These are phyloP conservation scores for Naganishia albida DNA, from an alignment of 1,284 basidiomycete species.

Conservation along the genomic window DNA sequence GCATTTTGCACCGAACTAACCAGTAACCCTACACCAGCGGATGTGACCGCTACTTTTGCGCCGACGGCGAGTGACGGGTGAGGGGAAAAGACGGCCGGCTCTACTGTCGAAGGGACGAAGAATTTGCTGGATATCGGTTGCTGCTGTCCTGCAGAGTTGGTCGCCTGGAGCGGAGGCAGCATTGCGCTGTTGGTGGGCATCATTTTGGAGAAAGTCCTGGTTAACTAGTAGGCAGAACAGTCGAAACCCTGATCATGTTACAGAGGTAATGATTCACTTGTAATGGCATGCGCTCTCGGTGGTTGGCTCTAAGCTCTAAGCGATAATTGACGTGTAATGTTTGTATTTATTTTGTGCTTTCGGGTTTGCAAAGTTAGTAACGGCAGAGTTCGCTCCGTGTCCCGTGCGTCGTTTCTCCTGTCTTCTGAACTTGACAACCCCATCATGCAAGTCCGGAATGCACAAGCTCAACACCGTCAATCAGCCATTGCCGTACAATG, in stretches of 20 bases:
- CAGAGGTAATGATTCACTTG: background rate
- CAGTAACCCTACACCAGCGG: conserved; percentile 71
- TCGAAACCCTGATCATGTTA: background rate
- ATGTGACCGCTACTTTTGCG: conserved; percentile 66
- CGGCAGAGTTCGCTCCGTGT: background rate
- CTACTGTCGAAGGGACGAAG: conserved; percentile 45
- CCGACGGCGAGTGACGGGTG: conserved; percentile 54
- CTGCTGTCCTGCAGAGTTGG: conserved; percentile 30
- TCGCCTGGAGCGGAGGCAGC: conserved; percentile 29
- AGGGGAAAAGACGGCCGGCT: conserved; percentile 45
- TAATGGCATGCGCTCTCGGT: conserved; percentile 13
- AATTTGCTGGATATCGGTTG: conserved; percentile 36
- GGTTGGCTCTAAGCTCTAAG: conserved; percentile 6
- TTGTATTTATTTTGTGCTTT: conserved; percentile 22
- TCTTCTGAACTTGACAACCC: too few species aligned
- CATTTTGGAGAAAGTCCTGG: background rate
- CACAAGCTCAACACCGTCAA: too few species aligned
- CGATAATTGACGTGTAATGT: conserved; percentile 6
- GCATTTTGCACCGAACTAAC: conserved; percentile 84
- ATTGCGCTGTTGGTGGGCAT: conserved; percentile 22
- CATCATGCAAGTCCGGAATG: too few species aligned
- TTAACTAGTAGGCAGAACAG: background rate
- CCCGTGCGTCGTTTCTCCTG: background rate
- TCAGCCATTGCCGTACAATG: background rate
- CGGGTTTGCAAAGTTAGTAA: conserved; percentile 2